Evolutionary conservation across 768 basidiomycete species (phyloP), one percentile per base, ranked within the genome.

Genomic region (Amanita fuliginea): DNA sequence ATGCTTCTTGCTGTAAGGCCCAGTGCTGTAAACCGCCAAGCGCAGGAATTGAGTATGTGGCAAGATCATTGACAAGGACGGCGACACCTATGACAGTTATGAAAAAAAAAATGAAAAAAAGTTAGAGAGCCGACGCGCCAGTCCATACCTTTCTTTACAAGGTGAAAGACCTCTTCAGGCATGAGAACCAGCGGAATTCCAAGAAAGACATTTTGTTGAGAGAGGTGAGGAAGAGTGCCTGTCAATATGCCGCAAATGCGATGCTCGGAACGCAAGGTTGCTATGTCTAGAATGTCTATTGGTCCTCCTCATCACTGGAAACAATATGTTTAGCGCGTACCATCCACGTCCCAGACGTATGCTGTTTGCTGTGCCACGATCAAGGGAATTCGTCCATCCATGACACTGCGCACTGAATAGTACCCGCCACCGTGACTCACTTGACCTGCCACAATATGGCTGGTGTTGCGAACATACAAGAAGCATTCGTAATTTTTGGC

Each of bases 171-270:
- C 61, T 98, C 96, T 64, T 99, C 96, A 0, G 91, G 89, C 66
- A 89, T 78, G 1, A 98, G 70, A 6, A 88, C 69, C 5, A 96
- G 70, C 1, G 96, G 96, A n/a, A 92, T 67, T 6, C 96, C 96
- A 30, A 99, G 72, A 61, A 99, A 99, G 2, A 86, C 79, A 69
- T 99, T 99, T 66, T 99, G 96, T 58, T 97, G 94, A 1, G 92
- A 83, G 1, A 98, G 74, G 60, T 93, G 91, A 2, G 96, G 94
- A 11, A 99, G 77, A 1, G 96, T 98, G 0, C 96, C 96, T 0
- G 80, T 75, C 39, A 97, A 67, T 39, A 91, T 71, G 32, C 95
- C 93, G 58, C 88, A 92, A 42, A 98, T 75, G 49, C 73, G 81
- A 64, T 96, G 82, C 56, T 81, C 67, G 26, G 85, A 78, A 33